Base-by-base conservation (phyloP, 495 filamentous ascomycete genomes). In the Podospora appendiculata region DNA sequence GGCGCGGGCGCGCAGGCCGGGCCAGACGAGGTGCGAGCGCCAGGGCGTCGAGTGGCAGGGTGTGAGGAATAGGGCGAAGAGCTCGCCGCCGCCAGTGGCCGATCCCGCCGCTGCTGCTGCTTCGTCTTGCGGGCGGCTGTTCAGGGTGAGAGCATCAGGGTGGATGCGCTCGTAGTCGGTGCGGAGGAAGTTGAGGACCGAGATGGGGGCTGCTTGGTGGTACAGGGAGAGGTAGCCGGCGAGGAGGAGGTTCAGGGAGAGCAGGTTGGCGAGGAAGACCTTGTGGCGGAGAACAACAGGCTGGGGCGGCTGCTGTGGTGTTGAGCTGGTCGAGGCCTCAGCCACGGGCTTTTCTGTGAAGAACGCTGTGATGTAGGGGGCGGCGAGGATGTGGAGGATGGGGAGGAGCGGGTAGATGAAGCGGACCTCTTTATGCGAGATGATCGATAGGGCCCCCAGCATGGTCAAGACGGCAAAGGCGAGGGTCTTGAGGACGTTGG, bases 31-130 rank as follows among this genome's bases (percentile, higher is more conserved):
- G 61, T 91, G 89, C 6, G 85, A 88, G 52, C 89, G 86, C 94
- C 93, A 98, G n/a, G 93, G 92, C 8, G 91, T 96, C 57, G 86
- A 87, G 73, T 98, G 94, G 69, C 93, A 98, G 13, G 94, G 93
- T 78, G 93, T 95, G n/a, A 98, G 77, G 69, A 97, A 96, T 4
- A 85, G 88, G 7, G 82, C 85, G 38, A 88, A 89, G 32, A 85
- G 82, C 33, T 77, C 70, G 25, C 58, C 47, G 44, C 8, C 10
- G 18, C 6, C 2, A 14, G 14, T 16, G 10, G 34, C 10, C 4
- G 40, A 14, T 18, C 32, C 10, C 36, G 34, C 34, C n/a, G n/a
- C n/a, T n/a, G n/a, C n/a, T n/a, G n/a, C n/a, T n/a, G n/a, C n/a
- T n/a, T 33, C 14, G 14, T 47, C 10, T 25, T 16, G n/a, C n/a